Evolutionary conservation across 2,329 filamentous ascomycete genomes (phyloP), one percentile per base, ranked within the genome.

Genomic region (Fusarium poae): DNA sequence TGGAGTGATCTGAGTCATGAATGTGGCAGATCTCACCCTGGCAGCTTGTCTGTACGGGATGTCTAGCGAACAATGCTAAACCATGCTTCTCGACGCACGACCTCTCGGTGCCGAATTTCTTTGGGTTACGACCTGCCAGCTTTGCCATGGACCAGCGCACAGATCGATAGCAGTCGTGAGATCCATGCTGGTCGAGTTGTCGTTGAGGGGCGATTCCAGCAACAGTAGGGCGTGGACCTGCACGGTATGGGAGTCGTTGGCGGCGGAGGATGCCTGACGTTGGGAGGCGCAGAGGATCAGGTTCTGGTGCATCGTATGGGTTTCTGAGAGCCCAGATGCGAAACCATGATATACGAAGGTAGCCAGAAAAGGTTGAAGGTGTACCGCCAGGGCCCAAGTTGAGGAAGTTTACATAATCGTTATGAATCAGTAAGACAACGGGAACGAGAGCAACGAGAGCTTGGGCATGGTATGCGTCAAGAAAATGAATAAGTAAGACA

Each of bases 31-130:
- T 86, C 79, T 97, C 93, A n/a, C 92, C 92, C 70, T 90, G 87
- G 72, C 91, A 93, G 13, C 89, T 92, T 30, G 87, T 86, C 75
- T 91, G 91, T 66, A 91, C 82, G 1, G 90, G 89, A 51, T 86
- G 82, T 4, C 81, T 82, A 1, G 91, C 86, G 78, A 95, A 96
- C 1, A 97, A 84, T 1, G 90, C 92, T 8, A 92, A 85, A 42
- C 91, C 91, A 75, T 95, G 90, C 81, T 94, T 95, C 78, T 96
- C 93, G 70, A 96, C 89, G 75, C 91, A 94, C 2, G 90, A 93
- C 1, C 86, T 90, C 0, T 87, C 91, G 11, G 89, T 87, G 74
- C 83, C 86, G 57, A 91, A 82, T 18, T 78, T 78, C 2, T 80
- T 78, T 4, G 83, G 83, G 70, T 82, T 79, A n/a, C 72, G 73